Evolutionary conservation across 306 rosid genomes (phyloP), one percentile per base, ranked within the genome.

Genomic region (Ammopiptanthus mongolicus): DNA sequence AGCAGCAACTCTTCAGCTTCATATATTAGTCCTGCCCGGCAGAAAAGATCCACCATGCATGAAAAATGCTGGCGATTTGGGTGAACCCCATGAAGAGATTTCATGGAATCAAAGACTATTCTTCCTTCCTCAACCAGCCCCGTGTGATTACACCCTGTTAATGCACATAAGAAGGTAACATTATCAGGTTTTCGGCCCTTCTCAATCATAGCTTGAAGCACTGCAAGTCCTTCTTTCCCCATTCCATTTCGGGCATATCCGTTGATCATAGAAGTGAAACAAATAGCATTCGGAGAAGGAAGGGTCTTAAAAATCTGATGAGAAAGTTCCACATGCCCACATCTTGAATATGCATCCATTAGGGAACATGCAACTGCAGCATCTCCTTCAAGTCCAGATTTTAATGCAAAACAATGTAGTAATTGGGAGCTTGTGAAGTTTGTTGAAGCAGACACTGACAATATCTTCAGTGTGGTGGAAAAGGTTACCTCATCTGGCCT

Each of bases 31-130:
- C 97, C 97, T 0, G 87, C 88, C 0, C 97, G 91, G 82, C 97
- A 91, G 70, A 90, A 78, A 44, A 90, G 95, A 90, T 91, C 97
- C 53, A 91, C 84, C 90, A 90, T 86, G 70, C 97, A 91, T 8
- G 98, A 88, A 85, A 84, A 86, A 74, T 88, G 98, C 68, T 79
- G 84, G 60, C 84, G 74, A 72, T 85, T 89, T 9, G 96, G 97
- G 41, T 69, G 47, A 58, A 95, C 70, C 59, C 83, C 86, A 52
- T 84, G 67, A 33, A 57, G 74, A 14, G 78, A 80, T 82, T 82
- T 71, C 97, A 95, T 88, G 9, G 86, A 77, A 37, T 91, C 83
- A 48, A 91, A 87, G 31, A 95, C 37, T 19, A 73, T 17, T 76
- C 83, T 88, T 76, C 93, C 97, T 81, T 95, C 92, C 46, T 81